A percentile compares a stretch with the other conserved stretches of the same genome.
These are phyloP conservation scores for Mycena crocata DNA, from an alignment of 768 basidiomycete species.

Conservation along the genomic window DNA sequence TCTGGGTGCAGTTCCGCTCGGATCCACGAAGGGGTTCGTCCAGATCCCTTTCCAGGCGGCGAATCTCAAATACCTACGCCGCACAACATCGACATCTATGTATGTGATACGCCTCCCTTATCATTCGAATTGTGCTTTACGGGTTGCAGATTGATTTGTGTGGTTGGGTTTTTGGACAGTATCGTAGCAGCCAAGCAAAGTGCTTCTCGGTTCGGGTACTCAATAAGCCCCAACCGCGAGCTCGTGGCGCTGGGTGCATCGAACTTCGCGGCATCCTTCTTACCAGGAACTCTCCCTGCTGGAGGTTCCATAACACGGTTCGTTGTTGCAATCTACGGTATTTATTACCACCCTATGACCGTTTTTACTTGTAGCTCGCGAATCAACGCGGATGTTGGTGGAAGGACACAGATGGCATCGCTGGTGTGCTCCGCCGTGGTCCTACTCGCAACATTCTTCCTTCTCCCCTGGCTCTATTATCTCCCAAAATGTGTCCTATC, in stretches of 20 bases:
- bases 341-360: background rate
- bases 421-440: conserved; percentile 80
- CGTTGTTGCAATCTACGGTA: conserved; percentile 30
- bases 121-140: conserved; percentile 4
- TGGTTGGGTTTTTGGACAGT: conserved; percentile 93
- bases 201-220: conserved; percentile 83
- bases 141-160: conserved; percentile 70
- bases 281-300: conserved; percentile 91
- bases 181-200: conserved; percentile 97
- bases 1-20: conserved; percentile 80
- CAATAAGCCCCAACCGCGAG: conserved; percentile 94
- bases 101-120: conserved; percentile 66
- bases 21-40: conserved; percentile 70
- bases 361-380: conserved; percentile 62
- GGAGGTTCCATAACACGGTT: conserved; percentile 94
- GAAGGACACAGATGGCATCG: conserved; percentile 89
- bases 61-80: conserved; percentile 73
- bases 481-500: conserved; percentile 92
- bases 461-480: conserved; percentile 86
- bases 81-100: conserved; percentile 78
- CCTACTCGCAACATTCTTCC: conserved; percentile 88
- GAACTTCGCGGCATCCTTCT: conserved; percentile 81
- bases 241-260: conserved; percentile 91
- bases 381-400: conserved; percentile 93
- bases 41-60: conserved; percentile 75